Evolutionary conservation across 345 rosid species (phyloP).

Genomic region (Bretschneidera sinensis): DNA sequence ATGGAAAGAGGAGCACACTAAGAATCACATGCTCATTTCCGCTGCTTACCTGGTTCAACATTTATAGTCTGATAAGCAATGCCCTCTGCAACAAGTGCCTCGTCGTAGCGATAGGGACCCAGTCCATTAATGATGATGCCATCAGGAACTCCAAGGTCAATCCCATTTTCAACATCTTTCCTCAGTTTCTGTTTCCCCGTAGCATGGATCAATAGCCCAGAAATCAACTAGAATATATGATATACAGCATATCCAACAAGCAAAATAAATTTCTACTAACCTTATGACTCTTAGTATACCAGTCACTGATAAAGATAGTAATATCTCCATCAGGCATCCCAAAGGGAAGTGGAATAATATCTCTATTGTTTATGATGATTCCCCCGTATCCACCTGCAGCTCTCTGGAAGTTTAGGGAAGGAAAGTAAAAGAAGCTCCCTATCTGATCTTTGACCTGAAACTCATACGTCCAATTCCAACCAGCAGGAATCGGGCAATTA

Average conservation of each 20-base stretch:
- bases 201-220: slow-evolving; percentile 4
- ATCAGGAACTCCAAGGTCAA: slow-evolving; percentile 63
- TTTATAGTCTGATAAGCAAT: slow-evolving; percentile 58
- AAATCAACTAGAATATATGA: slow-evolving; percentile 6
- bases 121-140: slow-evolving; percentile 76
- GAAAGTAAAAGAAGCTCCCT: slow-evolving; percentile 80
- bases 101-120: slow-evolving; percentile 71
- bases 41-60: slow-evolving; percentile 72
- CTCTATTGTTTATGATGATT: slow-evolving; percentile 61
- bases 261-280: slow-evolving; percentile 27
- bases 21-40: not conserved
- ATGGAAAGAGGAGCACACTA: not conserved
- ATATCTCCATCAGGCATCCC: slow-evolving; percentile 66
- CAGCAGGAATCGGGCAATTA: slow-evolving; percentile 80
- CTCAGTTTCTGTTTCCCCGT: slow-evolving; percentile 56
- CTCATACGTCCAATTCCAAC: slow-evolving; percentile 82
- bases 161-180: slow-evolving; percentile 57
- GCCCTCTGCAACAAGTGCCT: slow-evolving; percentile 42
- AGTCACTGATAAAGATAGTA: slow-evolving; percentile 67
- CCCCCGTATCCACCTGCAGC: slow-evolving; percentile 83
- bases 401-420: slow-evolving; percentile 60
- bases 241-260: slow-evolving; percentile 13
- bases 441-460: slow-evolving; percentile 90
- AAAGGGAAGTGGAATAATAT: slow-evolving; percentile 67
- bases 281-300: slow-evolving; percentile 78